Base-by-base conservation (phyloP, 495 filamentous ascomycete genomes). In the Penicillium daleae region DNA sequence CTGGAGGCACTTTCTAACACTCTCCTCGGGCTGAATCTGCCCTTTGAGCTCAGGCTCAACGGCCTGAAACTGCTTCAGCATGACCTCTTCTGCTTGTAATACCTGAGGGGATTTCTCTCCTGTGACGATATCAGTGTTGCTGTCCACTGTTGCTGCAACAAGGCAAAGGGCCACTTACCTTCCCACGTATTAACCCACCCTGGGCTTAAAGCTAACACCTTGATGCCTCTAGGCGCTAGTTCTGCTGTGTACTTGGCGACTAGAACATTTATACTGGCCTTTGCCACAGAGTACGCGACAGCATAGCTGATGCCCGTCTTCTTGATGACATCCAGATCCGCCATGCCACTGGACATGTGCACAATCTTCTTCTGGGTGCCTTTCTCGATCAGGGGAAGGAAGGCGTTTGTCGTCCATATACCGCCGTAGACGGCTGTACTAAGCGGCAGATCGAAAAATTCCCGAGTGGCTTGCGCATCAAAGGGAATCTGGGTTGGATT, bases 321-420 rank as follows among this genome's bases (percentile, higher is more conserved):
- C 4, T 72, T 67, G 48, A 75, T 72, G 1, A 80, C 59, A 56
- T 80, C 75, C 39, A 82, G 9, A 57, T 84, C 82, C 4, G 68
- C 81, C 42, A 76, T 62, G 33, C 73, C 83, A 10, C 66, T 76
- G 13, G 80, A 79, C 31, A 83, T 78, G 59, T 80, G 78, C 49
- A 72, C 69, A 31, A 82, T 72, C 63, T 81, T 81, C 71, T 83
- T 84, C 60, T 71, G 58, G n/a, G n/a, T 68, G 21, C 78, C 78
- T 52, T 78, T 77, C 33, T 75, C 33, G 32, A 83, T 65, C 35
- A 83, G 70, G 9, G 78, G 78, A 4, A 83, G 56, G 56, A 83
- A 81, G 35, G 74, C 70, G 78, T 79, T 74, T 39, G 66, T 71
- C 19, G 64, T 42, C 68, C 62, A 67, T 21, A 73, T 5, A 42